phyloP scores from a whole-genome alignment of 495 filamentous ascomycete genomes.

The Massariosphaeria phaeospora region DNA sequence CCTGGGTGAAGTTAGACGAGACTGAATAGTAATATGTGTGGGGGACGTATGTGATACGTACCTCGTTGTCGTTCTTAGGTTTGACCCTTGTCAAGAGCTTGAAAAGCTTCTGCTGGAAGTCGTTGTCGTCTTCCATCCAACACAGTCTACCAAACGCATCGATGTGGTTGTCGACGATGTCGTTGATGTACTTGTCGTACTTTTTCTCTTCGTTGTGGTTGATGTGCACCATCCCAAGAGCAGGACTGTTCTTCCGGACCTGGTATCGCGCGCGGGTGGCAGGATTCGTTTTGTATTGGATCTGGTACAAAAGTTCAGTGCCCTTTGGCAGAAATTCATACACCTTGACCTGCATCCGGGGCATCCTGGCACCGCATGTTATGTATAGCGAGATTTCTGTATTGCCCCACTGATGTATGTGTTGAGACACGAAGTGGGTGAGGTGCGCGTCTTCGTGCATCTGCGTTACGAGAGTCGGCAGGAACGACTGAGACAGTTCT shows the following conservation, averaged over 20 bases:
- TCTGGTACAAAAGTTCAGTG: slow-evolving; percentile 30
- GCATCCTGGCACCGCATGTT: slow-evolving; percentile 21
- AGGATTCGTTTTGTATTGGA: slow-evolving; percentile 36
- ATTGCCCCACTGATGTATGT: slow-evolving; percentile 33
- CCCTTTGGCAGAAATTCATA: slow-evolving; percentile 39
- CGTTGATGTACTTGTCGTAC: slow-evolving; percentile 38
- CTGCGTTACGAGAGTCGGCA: slow-evolving; percentile 35
- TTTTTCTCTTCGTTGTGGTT: slow-evolving; percentile 36
- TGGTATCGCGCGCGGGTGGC: slow-evolving; percentile 12
- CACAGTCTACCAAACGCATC: slow-evolving; percentile 34
- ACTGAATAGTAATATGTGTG: background rate
- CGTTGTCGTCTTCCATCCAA: slow-evolving; percentile 36
- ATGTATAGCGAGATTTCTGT: slow-evolving; percentile 23
- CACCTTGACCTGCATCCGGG: slow-evolving; percentile 32
- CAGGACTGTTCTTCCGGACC: slow-evolving; percentile 35
- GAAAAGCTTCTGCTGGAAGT: slow-evolving; percentile 37
- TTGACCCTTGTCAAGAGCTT: slow-evolving; percentile 34
- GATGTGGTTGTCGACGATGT: slow-evolving; percentile 37
- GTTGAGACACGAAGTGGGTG: slow-evolving; percentile 31
- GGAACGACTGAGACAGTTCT: slow-evolving; percentile 34
- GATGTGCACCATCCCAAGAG: slow-evolving; percentile 37
- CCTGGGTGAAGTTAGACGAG: slow-evolving; percentile 13
- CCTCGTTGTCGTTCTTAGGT: slow-evolving; percentile 31
- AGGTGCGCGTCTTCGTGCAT: slow-evolving; percentile 39
- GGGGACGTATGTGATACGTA: slow-evolving; percentile 13